Base-by-base conservation (phyloP, 2,329 filamentous ascomycete species). In the Neopestalotiopsis clavispora region DNA sequence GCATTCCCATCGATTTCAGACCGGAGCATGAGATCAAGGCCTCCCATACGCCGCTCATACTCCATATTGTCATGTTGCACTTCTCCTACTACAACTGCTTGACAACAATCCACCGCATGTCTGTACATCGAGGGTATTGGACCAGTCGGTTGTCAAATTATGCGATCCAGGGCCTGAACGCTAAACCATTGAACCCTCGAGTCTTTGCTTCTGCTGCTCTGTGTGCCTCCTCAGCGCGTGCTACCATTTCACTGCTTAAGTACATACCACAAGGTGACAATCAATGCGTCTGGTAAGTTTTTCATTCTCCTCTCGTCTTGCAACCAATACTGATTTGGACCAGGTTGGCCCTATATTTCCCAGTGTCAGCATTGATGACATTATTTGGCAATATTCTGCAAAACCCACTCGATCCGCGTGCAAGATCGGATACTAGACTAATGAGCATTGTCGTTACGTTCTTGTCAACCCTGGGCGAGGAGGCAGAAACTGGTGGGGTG, bases 31-130 rank as follows among this genome's bases (percentile, higher is more conserved):
- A 98, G 80, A 98, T 99, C 80, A 95, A 94, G 79, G 94, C 94
- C 0, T 92, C 92, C 0, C 94, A 98, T 79, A 97, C 94, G 0
- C 95, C 95, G 0, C 86, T 98, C n/a, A 95, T 98, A 23, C 85
- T 99, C 23, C 95, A 98, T 73, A 90, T 99, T 66, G 95, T 97
- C 70, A 94, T 97, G 78, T 84, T 99, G 69, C 96, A 99, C 79
- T 97, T 99, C 76, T 92, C 94, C 1, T 99, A 99, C 81, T 98
- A 98, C 84, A 99, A 99, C 79, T 98, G 95, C 75, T 83, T 99
- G 65, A 98, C 95, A 0, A 99, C 96, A 0, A 98, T 99, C 72
- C 96, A 99, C 79, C 93, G 96, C 65, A 99, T 98, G 96, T 97
- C 94, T 57, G 93, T 98, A 38, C 96, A 98, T 75, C 95, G 98